Evolutionary conservation across 2,329 filamentous ascomycete species (phyloP), one percentile per base, ranked within the genome.

Genomic region (Xylariaceae sp.): DNA sequence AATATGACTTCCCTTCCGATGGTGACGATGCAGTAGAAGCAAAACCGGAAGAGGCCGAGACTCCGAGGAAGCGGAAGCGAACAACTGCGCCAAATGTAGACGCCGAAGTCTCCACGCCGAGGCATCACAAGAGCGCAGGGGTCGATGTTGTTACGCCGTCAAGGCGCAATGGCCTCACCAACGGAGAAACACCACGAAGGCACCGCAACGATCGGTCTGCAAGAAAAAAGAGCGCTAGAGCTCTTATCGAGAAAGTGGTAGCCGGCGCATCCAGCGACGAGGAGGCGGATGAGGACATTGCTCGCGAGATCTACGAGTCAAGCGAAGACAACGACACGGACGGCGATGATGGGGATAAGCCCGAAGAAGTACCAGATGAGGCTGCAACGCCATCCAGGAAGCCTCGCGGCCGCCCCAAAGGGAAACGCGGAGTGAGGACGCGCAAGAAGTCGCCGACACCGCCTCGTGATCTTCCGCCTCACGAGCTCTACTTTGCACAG

Each of bases 401-500:
- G 18, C 80, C 82, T 23, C 71, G 72, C 69, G 76, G 78, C 34
- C 72, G 77, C 42, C 18, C 62, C 3, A 61, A 59, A 71, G 55
- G 54, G n/a, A 65, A 80, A 67, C 77, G 71, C 59, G 75, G 62
- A 4, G 62, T 61, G 42, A 61, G 57, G 15, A 53, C 65, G 18
- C 82, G 83, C 64, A 83, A 85, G 67, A 85, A 84, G 58, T 90
- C 89, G 5, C 89, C 89, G 1, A 92, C 89, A 4, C 91, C 91
- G 2, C 90, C 93, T 15, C 82, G 85, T 55, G 84, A 96, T 67
- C 81, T 97, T 1, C 89, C 92, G 4, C 81, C 92, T 0, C 90
- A 97, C 70, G 94, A 97, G 73, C 84, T 89, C 65, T 99, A 95
- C 77, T 97, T 99, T 73, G 90, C 88, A 70, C 90, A 97, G 70